These are phyloP conservation scores for Simplicillium sp. DNA, from an alignment of 2,329 filamentous ascomycete genomes.

Conservation along the genomic window DNA sequence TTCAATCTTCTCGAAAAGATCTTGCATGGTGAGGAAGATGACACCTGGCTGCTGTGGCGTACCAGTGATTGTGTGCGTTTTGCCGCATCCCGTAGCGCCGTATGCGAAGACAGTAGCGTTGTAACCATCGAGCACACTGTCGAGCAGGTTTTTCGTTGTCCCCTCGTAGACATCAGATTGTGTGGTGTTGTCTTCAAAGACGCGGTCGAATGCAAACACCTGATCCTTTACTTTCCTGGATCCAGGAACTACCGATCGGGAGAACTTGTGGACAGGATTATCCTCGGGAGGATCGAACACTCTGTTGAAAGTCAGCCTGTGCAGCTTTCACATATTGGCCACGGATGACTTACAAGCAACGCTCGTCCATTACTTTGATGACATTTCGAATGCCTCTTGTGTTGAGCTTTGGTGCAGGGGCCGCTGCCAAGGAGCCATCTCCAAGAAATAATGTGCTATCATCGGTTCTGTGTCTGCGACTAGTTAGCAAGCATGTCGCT, in stretches of 20 bases:
- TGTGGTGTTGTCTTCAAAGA: conserved; percentile 91
- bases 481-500: conserved; percentile 8
- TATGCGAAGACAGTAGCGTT: conserved; percentile 99
- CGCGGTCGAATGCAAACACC: conserved; percentile 90
- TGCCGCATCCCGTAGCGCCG: conserved; percentile 93
- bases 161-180: conserved; percentile 93
- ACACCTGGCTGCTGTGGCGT: conserved; percentile 90
- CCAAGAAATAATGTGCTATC: conserved; percentile 90
- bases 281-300: conserved; percentile 97
- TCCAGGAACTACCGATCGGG: conserved; percentile 66
- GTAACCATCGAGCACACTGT: conserved; percentile 93
- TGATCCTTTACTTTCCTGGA: conserved; percentile 96
- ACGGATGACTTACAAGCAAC: conserved; percentile 68
- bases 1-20: conserved; percentile 92
- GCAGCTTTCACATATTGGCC: not conserved
- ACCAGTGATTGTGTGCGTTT: conserved; percentile 95
- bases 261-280: conserved; percentile 81
- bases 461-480: conserved; percentile 53
- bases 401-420: conserved; percentile 73
- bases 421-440: conserved; percentile 86
- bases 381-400: conserved; percentile 83
- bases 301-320: conserved; percentile 34
- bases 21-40: conserved; percentile 98
- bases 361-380: conserved; percentile 93
- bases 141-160: conserved; percentile 80